These are phyloP conservation scores for Sarocladiaceae sp. DNA, from an alignment of 2,329 filamentous ascomycete genomes.

Conservation along the genomic window DNA sequence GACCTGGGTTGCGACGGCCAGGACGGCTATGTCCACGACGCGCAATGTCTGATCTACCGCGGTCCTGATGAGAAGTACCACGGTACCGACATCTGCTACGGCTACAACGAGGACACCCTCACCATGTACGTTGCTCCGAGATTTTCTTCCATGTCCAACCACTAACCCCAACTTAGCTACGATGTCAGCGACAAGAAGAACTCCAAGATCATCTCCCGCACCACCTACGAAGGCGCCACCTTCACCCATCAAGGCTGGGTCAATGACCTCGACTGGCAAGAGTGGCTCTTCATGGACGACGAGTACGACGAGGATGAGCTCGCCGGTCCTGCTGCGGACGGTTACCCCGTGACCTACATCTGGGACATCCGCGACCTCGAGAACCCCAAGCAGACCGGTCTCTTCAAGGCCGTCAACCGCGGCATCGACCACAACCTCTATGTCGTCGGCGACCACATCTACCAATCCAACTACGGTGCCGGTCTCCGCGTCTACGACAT, in stretches of 20 bases:
- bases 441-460: slow-evolving; percentile 33
- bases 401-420: slow-evolving; percentile 30
- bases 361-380: slow-evolving; percentile 41
- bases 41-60: slow-evolving; percentile 49
- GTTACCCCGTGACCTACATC: slow-evolving; percentile 44
- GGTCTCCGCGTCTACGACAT: slow-evolving; percentile 34
- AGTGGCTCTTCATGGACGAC: slow-evolving; percentile 42
- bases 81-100: slow-evolving; percentile 48
- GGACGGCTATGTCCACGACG: slow-evolving; percentile 55
- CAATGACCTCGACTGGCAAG: slow-evolving; percentile 37
- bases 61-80: slow-evolving; percentile 41
- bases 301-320: slow-evolving; percentile 43
- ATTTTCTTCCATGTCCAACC: not conserved
- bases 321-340: slow-evolving; percentile 32
- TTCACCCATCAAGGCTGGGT: slow-evolving; percentile 57
- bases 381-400: slow-evolving; percentile 35
- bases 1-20: slow-evolving; percentile 45
- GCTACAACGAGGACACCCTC: slow-evolving; percentile 47
- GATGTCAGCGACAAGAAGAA: slow-evolving; percentile 45
- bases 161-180: no score
- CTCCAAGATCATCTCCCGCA: slow-evolving; percentile 44
- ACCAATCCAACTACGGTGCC: slow-evolving; percentile 43
- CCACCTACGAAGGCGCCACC: slow-evolving; percentile 50
- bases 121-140: slow-evolving; percentile 35
- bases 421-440: slow-evolving; percentile 44